A percentile compares a stretch with the other conserved stretches of the same genome.
Conservation (phyloP, 2,329 filamentous ascomycete species). For the Aspergillus viridinutans region DNA sequence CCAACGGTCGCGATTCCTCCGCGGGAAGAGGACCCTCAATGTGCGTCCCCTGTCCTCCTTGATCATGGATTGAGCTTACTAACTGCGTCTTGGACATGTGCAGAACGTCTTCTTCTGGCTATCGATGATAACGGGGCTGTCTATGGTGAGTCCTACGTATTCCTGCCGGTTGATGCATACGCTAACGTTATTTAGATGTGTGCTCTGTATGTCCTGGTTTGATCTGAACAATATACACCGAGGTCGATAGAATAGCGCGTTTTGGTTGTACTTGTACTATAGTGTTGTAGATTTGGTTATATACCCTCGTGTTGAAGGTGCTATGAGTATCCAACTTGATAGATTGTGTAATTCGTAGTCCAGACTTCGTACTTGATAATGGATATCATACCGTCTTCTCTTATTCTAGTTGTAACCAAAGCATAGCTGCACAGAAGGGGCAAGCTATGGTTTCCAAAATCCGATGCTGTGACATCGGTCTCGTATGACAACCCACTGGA, state of each 20-base stretch:
- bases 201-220: slow-evolving; percentile 56
- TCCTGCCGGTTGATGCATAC: slow-evolving; percentile 1
- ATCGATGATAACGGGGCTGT: slow-evolving; percentile 82
- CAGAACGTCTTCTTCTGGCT: slow-evolving; percentile 83
- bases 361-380: background rate
- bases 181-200: slow-evolving; percentile 46
- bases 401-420: background rate
- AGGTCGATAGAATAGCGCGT: slow-evolving; percentile 6
- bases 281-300: background rate
- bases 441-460: background rate
- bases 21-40: slow-evolving; percentile 72
- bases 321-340: background rate
- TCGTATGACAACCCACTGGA: background rate
- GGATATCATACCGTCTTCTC: background rate
- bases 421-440: background rate
- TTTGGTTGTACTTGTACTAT: background rate
- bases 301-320: background rate
- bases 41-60: slow-evolving; percentile 28
- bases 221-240: slow-evolving; percentile 19
- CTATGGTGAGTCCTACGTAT: slow-evolving; percentile 57
- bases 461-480: background rate
- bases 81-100: background rate
- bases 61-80: background rate
- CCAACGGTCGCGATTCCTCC: slow-evolving; percentile 74
- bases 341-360: background rate